Evolutionary conservation across 2,329 filamentous ascomycete species (phyloP).

Genomic region (Scleromitrula shiraiana): DNA sequence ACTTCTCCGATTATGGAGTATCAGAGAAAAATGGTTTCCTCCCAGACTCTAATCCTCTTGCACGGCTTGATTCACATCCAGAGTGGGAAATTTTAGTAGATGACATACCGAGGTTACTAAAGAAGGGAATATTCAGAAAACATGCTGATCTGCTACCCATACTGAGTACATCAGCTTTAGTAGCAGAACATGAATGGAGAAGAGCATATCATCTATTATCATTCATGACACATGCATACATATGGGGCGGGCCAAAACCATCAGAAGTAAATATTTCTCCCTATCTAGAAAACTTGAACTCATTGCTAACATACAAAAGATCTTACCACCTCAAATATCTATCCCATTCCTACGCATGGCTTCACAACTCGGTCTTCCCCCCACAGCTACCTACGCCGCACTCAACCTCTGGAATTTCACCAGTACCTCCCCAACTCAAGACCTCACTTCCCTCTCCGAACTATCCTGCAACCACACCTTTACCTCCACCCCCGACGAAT

Average conservation of each 20-base stretch:
- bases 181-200: slow-evolving; percentile 64
- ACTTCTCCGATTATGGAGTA: slow-evolving; percentile 21
- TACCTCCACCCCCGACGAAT: slow-evolving; percentile 81
- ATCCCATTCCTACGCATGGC: slow-evolving; percentile 69
- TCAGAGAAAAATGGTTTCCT: slow-evolving; percentile 54
- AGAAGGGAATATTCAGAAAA: slow-evolving; percentile 53
- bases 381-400: slow-evolving; percentile 83
- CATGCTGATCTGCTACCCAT: slow-evolving; percentile 60
- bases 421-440: slow-evolving; percentile 39
- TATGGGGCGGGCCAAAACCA: slow-evolving; percentile 77
- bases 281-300: background rate
- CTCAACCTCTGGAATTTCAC: slow-evolving; percentile 87
- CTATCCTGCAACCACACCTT: slow-evolving; percentile 71
- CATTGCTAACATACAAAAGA: slow-evolving; percentile 30
- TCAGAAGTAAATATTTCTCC: slow-evolving; percentile 50
- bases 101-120: slow-evolving; percentile 59
- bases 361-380: slow-evolving; percentile 67
- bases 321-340: slow-evolving; percentile 67
- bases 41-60: slow-evolving; percentile 59
- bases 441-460: slow-evolving; percentile 43
- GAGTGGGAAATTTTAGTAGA: slow-evolving; percentile 69
- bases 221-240: slow-evolving; percentile 77
- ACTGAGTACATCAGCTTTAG: slow-evolving; percentile 57
- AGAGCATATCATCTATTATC: slow-evolving; percentile 72
- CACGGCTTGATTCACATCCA: slow-evolving; percentile 62